Base-by-base conservation (phyloP, 2,329 filamentous ascomycete species). In the Alternaria sp. region DNA sequence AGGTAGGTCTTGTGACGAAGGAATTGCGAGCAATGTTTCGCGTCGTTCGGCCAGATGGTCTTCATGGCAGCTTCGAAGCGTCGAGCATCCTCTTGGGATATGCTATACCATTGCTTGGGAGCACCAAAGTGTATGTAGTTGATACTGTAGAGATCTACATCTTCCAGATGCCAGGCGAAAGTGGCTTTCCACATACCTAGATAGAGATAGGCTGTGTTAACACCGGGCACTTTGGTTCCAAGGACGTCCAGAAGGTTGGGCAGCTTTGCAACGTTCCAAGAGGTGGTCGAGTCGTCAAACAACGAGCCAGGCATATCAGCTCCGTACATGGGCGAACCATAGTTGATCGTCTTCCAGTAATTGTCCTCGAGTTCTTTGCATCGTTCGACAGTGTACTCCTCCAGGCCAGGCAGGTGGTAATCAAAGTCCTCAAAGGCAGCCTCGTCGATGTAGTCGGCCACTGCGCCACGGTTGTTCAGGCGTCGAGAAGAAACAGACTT, bases 151-250 rank as follows among this genome's bases (percentile, higher is more conserved):
- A 99, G 87, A 81, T 99, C 95, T 42, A 99, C 94, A 76, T 99
- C 95, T 77, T 99, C 95, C 54, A 99, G 82, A 85, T 99, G 95
- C 95, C 95, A 99, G 8, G 95, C 95, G 77, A 99, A 99, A 0
- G 95, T 98, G 12, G 95, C 94, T 79, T 98, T 98, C 95, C 95
- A 99, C 95, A 99, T 99, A 43, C 95, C 95, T 61, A 99, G 85
- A 75, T 99, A 99, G 2, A 99, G 87, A 75, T 99, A 99, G 2
- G 95, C 94, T 2, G 94, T 99, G 74, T 99, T 99, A 74, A 99
- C 96, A 67, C 95, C 95, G 3, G 95, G 96, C 8, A 99, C 93
- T 70, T 97, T 97, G 57, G 93, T 94, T 7, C 95, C 95, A 2
- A 99, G 84, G 4, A 97, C 92, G 78, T 99, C 95, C 39, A 99